phyloP scores from a whole-genome alignment of 2,329 filamentous ascomycete species.

The Beauveria bassiana region DNA sequence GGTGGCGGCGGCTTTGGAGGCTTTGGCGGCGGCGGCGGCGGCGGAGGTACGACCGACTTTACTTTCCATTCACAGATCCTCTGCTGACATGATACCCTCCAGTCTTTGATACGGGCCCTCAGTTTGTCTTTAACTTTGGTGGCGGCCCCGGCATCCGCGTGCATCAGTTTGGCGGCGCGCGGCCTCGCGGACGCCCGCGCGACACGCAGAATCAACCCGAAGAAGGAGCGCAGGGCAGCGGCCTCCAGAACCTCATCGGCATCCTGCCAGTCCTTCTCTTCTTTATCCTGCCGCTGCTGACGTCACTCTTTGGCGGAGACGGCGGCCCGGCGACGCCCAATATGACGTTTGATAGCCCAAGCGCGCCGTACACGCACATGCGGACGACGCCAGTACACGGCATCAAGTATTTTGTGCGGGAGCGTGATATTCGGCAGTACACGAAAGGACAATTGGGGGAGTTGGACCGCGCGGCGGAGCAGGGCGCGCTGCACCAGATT shows the following conservation, averaged over 20 bases:
- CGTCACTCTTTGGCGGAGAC: conserved; percentile 64
- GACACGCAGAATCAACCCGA: conserved; percentile 47
- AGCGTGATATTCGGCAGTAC: conserved; percentile 65
- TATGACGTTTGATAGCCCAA: conserved; percentile 67
- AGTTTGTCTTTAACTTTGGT: conserved; percentile 92
- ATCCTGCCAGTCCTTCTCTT: conserved; percentile 83
- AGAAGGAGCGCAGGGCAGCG: conserved; percentile 33
- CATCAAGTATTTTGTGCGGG: conserved; percentile 80
- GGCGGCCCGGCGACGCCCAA: conserved; percentile 31
- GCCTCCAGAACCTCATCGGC: conserved; percentile 56
- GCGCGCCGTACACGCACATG: conserved; percentile 64
- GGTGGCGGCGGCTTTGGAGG: conserved; percentile 65
- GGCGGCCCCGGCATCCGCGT: conserved; percentile 87
- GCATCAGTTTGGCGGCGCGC: conserved; percentile 84
- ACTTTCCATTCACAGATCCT: neutral
- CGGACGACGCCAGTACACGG: conserved; percentile 64
- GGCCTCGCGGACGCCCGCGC: conserved; percentile 68
- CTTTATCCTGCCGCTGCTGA: conserved; percentile 77
- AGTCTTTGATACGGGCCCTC: conserved; percentile 69
- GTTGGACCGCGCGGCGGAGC: conserved; percentile 72
- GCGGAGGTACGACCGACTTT: conserved; percentile 27
- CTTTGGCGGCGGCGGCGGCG: conserved; percentile 27
- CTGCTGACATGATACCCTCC: neutral
- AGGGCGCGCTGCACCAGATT: conserved; percentile 60
- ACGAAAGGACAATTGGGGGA: conserved; percentile 60